Evolutionary conservation across 371 early-diverging fungal species (phyloP), one percentile per base, ranked within the genome.

Genomic region (Caulochytrium protostelioides): DNA sequence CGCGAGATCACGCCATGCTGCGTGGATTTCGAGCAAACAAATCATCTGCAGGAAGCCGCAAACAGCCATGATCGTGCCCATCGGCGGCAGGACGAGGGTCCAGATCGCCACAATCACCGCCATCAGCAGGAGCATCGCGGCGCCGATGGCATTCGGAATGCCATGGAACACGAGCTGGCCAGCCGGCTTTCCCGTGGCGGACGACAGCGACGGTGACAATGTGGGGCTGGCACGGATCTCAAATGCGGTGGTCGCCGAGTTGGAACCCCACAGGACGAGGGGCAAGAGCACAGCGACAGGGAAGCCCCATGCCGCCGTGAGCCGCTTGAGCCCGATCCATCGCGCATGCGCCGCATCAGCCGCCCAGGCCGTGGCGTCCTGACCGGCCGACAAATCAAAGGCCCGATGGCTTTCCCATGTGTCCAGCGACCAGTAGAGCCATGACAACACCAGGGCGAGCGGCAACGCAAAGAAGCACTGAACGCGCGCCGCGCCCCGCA

Each of bases 21-120:
- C 66, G 12, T 66, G 41, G 32, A 65, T 33, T 34, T 76, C 72
- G 2, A 64, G 36, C 31, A 67, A 32, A 13, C 50, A 35, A 1
- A 72, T 16, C 6, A 72, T 46, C 36, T 66, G 63, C 17, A 67
- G 34, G 32, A 72, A 34, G 24, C 52, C 54, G 2, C 65, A 30
- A 4, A 58, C 55, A 20, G 77, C 39, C 55, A 68, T 61, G n/a
- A 78, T 48, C 3, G 66, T 70, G 8, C 81, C 81, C 55, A 72
- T 61, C 2, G 81, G 81, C 43, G 73, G 72, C 43, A 74, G 76
- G 14, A 70, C 55, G 47, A 72, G 42, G 20, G 42, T 44, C 35
- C 72, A 46, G 22, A 64, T 42, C 38, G 65, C 37, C 46, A 65
- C 69, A 28, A 61, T 38, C 18, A 70, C 58, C 1, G 59, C 55